Evolutionary conservation across 2,329 filamentous ascomycete species (phyloP).

Genomic region (Penicillium hesseltinei): DNA sequence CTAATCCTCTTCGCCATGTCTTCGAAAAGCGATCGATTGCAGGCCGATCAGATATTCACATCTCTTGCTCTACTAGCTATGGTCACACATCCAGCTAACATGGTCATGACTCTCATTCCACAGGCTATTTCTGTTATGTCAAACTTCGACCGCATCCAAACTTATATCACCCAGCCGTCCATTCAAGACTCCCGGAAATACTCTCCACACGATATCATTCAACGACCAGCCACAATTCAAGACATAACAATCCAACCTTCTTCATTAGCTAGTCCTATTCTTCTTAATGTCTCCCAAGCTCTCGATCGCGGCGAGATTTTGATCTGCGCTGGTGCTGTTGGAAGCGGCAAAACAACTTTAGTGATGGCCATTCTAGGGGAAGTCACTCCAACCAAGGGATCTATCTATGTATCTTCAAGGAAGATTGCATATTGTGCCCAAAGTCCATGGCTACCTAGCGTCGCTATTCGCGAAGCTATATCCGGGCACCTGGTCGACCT

Average conservation of each 20-base stretch:
- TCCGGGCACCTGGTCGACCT: neutral
- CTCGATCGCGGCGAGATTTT: neutral
- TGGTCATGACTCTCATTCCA: constrained; percentile 10
- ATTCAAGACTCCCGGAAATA: neutral
- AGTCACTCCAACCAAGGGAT: neutral
- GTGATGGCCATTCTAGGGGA: constrained; percentile 1
- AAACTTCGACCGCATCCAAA: constrained; percentile 2
- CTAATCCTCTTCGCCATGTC: neutral
- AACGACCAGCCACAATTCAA: neutral
- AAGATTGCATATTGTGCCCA: neutral
- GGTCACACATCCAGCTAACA: constrained; percentile 11
- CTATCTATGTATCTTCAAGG: neutral
- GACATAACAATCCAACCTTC: neutral
- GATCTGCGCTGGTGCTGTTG: neutral
- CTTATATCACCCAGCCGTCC: neutral
- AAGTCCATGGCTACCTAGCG: constrained; percentile 2
- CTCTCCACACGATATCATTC: neutral
- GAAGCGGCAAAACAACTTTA: constrained; percentile 1
- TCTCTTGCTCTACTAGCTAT: constrained; percentile 7
- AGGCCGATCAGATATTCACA: neutral
- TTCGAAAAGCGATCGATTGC: neutral
- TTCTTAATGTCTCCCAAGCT: neutral
- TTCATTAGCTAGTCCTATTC: neutral
- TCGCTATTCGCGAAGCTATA: constrained; percentile 3
- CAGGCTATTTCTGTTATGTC: constrained; percentile 2